These are phyloP conservation scores for Podospora fimiseda DNA, from an alignment of 495 filamentous ascomycete species.

Conservation along the genomic window DNA sequence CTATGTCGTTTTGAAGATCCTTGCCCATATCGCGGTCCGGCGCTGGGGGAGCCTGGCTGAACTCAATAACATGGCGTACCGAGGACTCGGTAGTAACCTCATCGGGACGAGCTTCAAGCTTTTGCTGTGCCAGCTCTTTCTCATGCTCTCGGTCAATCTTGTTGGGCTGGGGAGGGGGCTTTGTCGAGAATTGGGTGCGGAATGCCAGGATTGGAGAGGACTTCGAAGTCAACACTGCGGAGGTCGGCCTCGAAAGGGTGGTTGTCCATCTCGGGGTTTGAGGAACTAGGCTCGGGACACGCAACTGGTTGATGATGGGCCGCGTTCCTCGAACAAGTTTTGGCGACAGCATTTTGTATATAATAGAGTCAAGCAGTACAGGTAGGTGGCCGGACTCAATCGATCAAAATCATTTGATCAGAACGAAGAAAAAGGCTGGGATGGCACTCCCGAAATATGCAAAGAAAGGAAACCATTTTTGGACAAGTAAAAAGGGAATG, in stretches of 20 bases:
- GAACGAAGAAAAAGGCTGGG: not conserved
- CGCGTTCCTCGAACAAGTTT: not conserved
- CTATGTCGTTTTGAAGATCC: constrained; percentile 67
- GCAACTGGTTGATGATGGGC: not conserved
- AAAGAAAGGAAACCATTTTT: not conserved
- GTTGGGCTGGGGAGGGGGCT: constrained; percentile 20
- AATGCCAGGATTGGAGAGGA: not conserved
- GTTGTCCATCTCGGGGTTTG: not conserved
- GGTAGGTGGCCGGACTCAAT: not conserved
- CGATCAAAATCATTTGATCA: not conserved
- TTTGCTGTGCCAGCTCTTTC: constrained; percentile 40
- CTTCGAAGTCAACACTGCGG: not conserved
- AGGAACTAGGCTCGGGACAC: not conserved
- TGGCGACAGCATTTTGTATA: not conserved
- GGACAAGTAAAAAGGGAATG: no score
- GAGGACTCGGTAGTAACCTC: constrained; percentile 52
- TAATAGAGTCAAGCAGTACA: not conserved
- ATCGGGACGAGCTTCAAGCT: constrained; percentile 51
- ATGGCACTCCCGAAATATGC: not conserved
- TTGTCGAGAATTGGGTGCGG: constrained; percentile 18
- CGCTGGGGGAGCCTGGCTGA: constrained; percentile 20
- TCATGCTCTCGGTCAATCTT: constrained; percentile 48
- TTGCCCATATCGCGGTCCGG: constrained; percentile 57
- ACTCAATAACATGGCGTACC: constrained; percentile 49
- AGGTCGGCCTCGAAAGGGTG: not conserved